Percentiles rank a stretch among this genome's conserved stretches.
These are phyloP conservation scores for Micractinium sp. DNA, from an alignment of 139 green algal species.

Conservation along the genomic window DNA sequence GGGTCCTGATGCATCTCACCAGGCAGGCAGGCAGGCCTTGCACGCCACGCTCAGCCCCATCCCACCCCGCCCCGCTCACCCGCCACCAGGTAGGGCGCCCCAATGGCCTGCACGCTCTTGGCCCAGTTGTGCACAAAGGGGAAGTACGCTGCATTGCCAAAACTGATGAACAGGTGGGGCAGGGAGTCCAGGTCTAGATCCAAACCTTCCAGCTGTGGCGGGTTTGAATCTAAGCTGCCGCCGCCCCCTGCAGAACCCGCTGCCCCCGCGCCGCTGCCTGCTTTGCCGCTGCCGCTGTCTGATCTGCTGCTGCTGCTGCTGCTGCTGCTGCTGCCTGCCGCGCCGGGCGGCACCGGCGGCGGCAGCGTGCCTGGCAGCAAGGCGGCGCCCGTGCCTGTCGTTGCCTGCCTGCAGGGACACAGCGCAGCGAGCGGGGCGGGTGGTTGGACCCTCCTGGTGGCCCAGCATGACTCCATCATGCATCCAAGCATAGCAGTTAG, in stretches of 20 bases:
- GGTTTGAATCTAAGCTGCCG: not conserved
- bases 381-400: not conserved
- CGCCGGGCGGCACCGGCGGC: not conserved
- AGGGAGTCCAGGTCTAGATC: conserved; percentile 13
- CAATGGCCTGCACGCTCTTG: not conserved
- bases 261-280: not conserved
- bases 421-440: too few species aligned
- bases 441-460: too few species aligned
- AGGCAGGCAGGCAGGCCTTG: not conserved
- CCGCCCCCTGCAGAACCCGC: not conserved
- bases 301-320: not conserved
- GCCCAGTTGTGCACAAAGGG: conserved; percentile 28
- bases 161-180: conserved; percentile 18
- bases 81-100: conserved; percentile 3
- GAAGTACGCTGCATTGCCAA: conserved; percentile 30
- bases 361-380: conserved; percentile 1
- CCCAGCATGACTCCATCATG: not conserved
- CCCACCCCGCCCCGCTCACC: not conserved
- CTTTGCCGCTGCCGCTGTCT: not conserved
- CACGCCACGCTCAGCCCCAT: not conserved
- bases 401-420: not conserved
- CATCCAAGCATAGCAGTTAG: not conserved
- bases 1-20: too few species aligned
- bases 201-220: not conserved
- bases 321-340: not conserved